These are phyloP conservation scores for Lipomyces starkeyi DNA, from an alignment of 805 yeast genomes.

Conservation along the genomic window DNA sequence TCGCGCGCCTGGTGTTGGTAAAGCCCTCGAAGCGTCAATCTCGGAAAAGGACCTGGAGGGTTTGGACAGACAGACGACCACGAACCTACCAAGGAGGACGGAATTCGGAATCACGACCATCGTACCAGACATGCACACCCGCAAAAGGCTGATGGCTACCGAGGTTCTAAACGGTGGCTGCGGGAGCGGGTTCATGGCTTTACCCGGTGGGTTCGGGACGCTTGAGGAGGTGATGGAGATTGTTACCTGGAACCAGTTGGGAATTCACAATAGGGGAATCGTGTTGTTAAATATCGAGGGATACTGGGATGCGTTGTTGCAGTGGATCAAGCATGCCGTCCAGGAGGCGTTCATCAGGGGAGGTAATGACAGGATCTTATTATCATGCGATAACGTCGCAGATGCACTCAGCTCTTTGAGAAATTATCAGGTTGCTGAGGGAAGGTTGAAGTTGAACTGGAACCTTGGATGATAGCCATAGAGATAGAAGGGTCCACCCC, in stretches of 20 bases:
- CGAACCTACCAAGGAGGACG: neutral
- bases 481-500: no score
- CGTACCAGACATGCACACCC: conserved; percentile 87
- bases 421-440: conserved; percentile 69
- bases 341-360: conserved; percentile 69
- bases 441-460: conserved; percentile 79
- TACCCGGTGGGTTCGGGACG: conserved; percentile 94
- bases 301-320: conserved; percentile 72
- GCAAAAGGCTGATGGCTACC: conserved; percentile 84
- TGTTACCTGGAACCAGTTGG: conserved; percentile 88
- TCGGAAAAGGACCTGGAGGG: neutral
- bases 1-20: neutral
- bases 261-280: conserved; percentile 82
- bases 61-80: neutral
- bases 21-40: conserved; percentile 46
- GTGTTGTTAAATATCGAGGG: conserved; percentile 80
- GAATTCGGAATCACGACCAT: conserved; percentile 76
- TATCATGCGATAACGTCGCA: conserved; percentile 69
- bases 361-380: conserved; percentile 69
- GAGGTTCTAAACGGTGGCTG: conserved; percentile 54
- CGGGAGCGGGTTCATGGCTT: conserved; percentile 75
- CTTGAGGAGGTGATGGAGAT: conserved; percentile 89
- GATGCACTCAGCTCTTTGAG: conserved; percentile 70
- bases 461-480: conserved; percentile 29
- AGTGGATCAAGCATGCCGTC: conserved; percentile 65